Evolutionary conservation across 2,329 filamentous ascomycete species (phyloP).

Genomic region (Hypocreales sp.): DNA sequence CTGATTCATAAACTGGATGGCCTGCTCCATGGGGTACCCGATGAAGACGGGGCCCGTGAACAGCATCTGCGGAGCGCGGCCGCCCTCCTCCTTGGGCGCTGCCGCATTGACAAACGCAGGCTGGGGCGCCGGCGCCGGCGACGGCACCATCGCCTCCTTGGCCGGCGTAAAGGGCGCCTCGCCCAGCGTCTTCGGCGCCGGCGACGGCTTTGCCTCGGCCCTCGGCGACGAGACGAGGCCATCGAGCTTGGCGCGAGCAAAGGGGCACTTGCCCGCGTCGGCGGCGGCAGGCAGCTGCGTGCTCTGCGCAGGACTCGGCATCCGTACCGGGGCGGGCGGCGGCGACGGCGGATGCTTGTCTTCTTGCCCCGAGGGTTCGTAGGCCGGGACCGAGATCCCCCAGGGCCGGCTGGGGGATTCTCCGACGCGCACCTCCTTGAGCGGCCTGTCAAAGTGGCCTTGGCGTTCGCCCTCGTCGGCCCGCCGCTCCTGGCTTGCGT

Average conservation of each 20-base stretch:
- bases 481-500: slow-evolving; percentile 21
- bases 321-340: slow-evolving; percentile 40
- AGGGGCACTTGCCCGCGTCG: slow-evolving; percentile 41
- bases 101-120: slow-evolving; percentile 38
- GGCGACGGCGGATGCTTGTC: slow-evolving; percentile 33
- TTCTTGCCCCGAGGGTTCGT: slow-evolving; percentile 23
- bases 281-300: slow-evolving; percentile 9
- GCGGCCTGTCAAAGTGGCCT: slow-evolving; percentile 64
- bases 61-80: slow-evolving; percentile 49
- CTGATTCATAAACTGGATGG: slow-evolving; percentile 57
- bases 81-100: slow-evolving; percentile 14
- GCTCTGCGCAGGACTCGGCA: slow-evolving; percentile 22
- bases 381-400: slow-evolving; percentile 70
- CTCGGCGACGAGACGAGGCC: slow-evolving; percentile 6
- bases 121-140: slow-evolving; percentile 13
- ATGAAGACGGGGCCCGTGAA: slow-evolving; percentile 93
- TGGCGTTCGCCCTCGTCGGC: slow-evolving; percentile 42
- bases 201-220: slow-evolving; percentile 4
- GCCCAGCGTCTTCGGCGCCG: slow-evolving; percentile 2
- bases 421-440: slow-evolving; percentile 83
- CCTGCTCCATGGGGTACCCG: slow-evolving; percentile 74
- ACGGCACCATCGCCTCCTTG: slow-evolving; percentile 4
- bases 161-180: slow-evolving; percentile 9
- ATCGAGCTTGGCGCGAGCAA: slow-evolving; percentile 32
- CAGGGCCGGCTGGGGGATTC: slow-evolving; percentile 88